phyloP scores from a whole-genome alignment of 116 monocot genomes.

The Trichopus zeylanicus region DNA sequence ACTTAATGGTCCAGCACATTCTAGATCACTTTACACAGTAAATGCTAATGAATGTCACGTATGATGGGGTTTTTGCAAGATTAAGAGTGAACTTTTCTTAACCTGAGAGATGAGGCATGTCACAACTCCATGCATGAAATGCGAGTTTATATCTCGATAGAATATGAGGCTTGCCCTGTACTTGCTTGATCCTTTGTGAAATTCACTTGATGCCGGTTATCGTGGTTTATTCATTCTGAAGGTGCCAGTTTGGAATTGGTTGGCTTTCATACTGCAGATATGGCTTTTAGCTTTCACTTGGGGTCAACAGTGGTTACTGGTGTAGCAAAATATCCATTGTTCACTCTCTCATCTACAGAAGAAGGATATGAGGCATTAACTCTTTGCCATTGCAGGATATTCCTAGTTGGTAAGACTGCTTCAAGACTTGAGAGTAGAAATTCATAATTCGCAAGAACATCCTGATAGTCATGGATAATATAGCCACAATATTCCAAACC shows the following conservation, averaged over 20 bases:
- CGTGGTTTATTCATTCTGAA: constrained; percentile 66
- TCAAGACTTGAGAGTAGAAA: constrained; percentile 39
- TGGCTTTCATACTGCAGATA: constrained; percentile 97
- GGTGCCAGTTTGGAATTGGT: constrained; percentile 83
- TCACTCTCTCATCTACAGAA: constrained; percentile 58
- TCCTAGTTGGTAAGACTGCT: constrained; percentile 86
- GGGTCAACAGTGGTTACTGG: constrained; percentile 60
- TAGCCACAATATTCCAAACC: constrained; percentile 13
- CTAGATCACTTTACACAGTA: neutral
- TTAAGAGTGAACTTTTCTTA: neutral
- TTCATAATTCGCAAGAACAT: constrained; percentile 13
- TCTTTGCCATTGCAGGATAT: constrained; percentile 46
- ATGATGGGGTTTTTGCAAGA: too few species aligned
- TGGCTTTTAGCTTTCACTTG: constrained; percentile 47
- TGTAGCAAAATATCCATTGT: constrained; percentile 57
- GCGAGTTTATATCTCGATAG: constrained; percentile 25
- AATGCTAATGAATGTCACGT: too few species aligned
- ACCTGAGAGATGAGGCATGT: neutral
- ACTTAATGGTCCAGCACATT: neutral
- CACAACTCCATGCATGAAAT: constrained; percentile 13
- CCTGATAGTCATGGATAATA: constrained; percentile 14
- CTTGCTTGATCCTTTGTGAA: constrained; percentile 50
- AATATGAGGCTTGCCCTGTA: constrained; percentile 30
- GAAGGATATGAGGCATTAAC: constrained; percentile 57
- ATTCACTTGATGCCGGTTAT: constrained; percentile 48